Conservation (phyloP, 2,329 filamentous ascomycete genomes). For the Magnaporthales sp. region DNA sequence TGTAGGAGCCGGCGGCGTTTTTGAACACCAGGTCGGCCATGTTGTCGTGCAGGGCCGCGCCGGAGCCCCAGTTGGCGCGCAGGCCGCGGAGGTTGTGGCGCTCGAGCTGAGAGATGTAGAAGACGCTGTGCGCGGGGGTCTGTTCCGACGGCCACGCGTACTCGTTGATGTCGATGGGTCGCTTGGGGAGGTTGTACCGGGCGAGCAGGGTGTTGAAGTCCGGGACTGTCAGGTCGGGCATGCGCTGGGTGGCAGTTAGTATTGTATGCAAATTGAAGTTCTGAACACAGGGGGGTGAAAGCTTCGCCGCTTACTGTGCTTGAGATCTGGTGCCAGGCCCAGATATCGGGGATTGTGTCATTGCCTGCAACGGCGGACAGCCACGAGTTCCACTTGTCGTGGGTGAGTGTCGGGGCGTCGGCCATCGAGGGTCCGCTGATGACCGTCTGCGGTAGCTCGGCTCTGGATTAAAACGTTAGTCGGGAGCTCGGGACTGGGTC, state of each 20-base stretch:
- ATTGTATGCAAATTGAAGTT: background rate
- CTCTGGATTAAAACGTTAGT: background rate
- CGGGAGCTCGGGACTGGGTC: background rate
- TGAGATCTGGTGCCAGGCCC: constrained; percentile 26
- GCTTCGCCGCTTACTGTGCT: background rate
- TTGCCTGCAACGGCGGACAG: constrained; percentile 23
- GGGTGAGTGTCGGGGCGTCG: constrained; percentile 18
- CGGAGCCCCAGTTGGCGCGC: constrained; percentile 34
- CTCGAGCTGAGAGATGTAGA: constrained; percentile 37
- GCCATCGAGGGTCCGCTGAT: constrained; percentile 30
- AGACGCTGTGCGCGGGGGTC: constrained; percentile 29
- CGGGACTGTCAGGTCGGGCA: constrained; percentile 19
- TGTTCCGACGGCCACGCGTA: constrained; percentile 33
- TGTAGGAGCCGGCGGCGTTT: background rate
- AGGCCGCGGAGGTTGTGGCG: constrained; percentile 31
- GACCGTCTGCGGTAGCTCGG: constrained; percentile 8
- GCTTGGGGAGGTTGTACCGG: constrained; percentile 20
- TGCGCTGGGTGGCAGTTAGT: constrained; percentile 18
- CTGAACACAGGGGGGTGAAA: background rate
- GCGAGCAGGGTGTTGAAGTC: constrained; percentile 17
- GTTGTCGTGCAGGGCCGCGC: constrained; percentile 31
- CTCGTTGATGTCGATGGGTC: constrained; percentile 37
- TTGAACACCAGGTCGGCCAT: constrained; percentile 27
- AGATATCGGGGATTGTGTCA: constrained; percentile 30
- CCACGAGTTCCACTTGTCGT: constrained; percentile 32